Percentiles rank a stretch among this genome's conserved stretches.
These are phyloP conservation scores for Cutaneotrichosporon dermatis DNA, from an alignment of 1,284 basidiomycete genomes.

Conservation along the genomic window DNA sequence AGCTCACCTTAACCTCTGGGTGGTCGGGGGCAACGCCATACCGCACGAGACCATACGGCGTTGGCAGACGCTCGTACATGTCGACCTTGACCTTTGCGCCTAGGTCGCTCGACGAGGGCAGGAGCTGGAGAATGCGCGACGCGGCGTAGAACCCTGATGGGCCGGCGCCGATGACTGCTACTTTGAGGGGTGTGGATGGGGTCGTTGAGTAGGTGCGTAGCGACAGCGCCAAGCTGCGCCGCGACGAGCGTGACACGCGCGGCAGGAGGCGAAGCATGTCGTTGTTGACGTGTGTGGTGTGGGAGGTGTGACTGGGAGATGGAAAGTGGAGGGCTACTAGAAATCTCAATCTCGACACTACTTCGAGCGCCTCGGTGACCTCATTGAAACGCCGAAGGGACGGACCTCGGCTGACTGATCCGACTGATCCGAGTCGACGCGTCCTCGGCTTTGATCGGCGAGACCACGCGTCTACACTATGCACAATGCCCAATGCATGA, in stretches of 20 bases:
- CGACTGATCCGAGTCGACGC: too few relatives aligned
- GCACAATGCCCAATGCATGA: slow-evolving; percentile 3
- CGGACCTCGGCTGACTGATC: too few relatives aligned
- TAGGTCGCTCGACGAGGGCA: slow-evolving; percentile 52
- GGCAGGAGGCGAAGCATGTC: not conserved
- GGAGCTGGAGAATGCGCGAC: slow-evolving; percentile 66
- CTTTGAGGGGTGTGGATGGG: slow-evolving; percentile 33
- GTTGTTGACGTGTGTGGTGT: not conserved
- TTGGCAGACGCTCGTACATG: slow-evolving; percentile 88
- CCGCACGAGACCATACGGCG: slow-evolving; percentile 88
- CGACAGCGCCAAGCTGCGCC: not conserved
- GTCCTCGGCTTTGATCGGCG: not conserved
- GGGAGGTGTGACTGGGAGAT: not conserved
- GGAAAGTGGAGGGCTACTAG: too few relatives aligned
- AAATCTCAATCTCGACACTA: too few relatives aligned
- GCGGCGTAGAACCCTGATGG: slow-evolving; percentile 95
- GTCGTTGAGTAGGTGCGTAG: not conserved
- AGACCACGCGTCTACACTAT: not conserved
- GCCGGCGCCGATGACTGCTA: slow-evolving; percentile 58
- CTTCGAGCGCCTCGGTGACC: too few relatives aligned
- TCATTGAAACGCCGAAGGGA: too few relatives aligned
- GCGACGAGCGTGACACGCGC: not conserved
- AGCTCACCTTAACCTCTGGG: slow-evolving; percentile 88
- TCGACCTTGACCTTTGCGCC: slow-evolving; percentile 62
- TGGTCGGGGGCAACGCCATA: slow-evolving; percentile 99